Percentiles rank a stretch among this genome's conserved stretches.
phyloP scores from a whole-genome alignment of 768 basidiomycete species.

The Panaeolus cyanescens region DNA sequence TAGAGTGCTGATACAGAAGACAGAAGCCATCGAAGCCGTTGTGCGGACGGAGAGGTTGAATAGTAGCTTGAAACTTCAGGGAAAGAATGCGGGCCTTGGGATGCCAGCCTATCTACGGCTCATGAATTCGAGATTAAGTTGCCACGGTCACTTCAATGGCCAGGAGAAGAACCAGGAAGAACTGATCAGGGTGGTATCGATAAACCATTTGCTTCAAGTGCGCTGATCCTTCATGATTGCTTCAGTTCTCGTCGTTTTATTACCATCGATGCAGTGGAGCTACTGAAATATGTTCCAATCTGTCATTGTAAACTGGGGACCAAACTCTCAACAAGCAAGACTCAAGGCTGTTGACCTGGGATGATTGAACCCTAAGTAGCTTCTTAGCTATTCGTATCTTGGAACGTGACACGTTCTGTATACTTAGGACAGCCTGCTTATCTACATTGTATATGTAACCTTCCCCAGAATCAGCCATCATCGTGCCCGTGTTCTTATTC shows the following conservation, averaged over 20 bases:
- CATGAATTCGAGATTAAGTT: not conserved
- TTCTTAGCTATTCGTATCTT: too few relatives aligned
- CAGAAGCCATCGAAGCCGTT: not conserved
- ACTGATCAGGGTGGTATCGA: too few relatives aligned
- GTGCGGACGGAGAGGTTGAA: not conserved
- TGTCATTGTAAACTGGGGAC: not conserved
- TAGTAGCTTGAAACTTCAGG: not conserved
- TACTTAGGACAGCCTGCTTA: not conserved
- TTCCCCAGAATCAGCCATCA: slow-evolving; percentile 1
- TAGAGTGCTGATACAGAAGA: not conserved
- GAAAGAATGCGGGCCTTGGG: not conserved
- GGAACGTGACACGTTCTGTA: slow-evolving; percentile 4
- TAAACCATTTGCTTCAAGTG: too few relatives aligned
- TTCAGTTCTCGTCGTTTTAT: not conserved
- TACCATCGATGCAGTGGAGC: not conserved
- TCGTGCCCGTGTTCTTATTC: not conserved
- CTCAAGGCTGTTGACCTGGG: too few relatives aligned
- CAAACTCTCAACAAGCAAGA: not conserved
- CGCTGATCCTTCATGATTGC: not conserved
- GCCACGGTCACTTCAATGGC: not conserved
- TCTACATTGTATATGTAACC: not conserved
- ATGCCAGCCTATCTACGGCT: not conserved
- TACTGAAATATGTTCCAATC: not conserved
- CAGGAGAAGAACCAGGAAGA: too few relatives aligned
- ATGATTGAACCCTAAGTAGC: too few relatives aligned